A percentile compares a stretch with the other conserved stretches of the same genome.
These are phyloP conservation scores for Colletotrichum gigasporum DNA, from an alignment of 2,329 filamentous ascomycete species.

Conservation along the genomic window DNA sequence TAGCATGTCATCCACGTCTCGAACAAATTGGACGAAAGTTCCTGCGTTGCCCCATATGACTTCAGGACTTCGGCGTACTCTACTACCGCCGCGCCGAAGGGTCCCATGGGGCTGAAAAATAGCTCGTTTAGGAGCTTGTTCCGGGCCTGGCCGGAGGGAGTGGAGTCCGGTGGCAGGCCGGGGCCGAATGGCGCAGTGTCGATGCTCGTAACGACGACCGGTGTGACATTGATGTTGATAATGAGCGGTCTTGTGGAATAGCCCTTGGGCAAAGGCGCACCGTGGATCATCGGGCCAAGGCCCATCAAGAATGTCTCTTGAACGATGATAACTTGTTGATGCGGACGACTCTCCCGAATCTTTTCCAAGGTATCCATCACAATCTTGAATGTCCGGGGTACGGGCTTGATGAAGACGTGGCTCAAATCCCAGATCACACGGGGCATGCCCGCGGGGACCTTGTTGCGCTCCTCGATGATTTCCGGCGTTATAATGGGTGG, in stretches of 20 bases:
- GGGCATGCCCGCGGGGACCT: conserved; percentile 34
- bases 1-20: conserved; percentile 40
- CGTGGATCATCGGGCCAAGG: conserved; percentile 46
- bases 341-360: conserved; percentile 42
- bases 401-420: conserved; percentile 43
- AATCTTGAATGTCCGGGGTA: conserved; percentile 42
- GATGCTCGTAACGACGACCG: conserved; percentile 47
- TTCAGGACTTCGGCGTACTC: conserved; percentile 38
- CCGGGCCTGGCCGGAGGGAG: conserved; percentile 44
- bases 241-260: conserved; percentile 45
- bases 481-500: conserved; percentile 28
- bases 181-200: conserved; percentile 50
- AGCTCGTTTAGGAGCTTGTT: conserved; percentile 42
- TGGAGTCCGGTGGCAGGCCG: conserved; percentile 48
- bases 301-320: conserved; percentile 51
- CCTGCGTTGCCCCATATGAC: conserved; percentile 39
- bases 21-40: conserved; percentile 34
- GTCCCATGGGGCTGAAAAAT: conserved; percentile 33
- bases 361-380: conserved; percentile 46
- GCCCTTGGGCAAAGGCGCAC: conserved; percentile 48
- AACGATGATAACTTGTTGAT: conserved; percentile 52
- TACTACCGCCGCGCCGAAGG: conserved; percentile 35
- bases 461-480: conserved; percentile 31
- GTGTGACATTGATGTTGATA: conserved; percentile 50
- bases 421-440: conserved; percentile 45